Evolutionary conservation across 345 rosid genomes (phyloP), one percentile per base, ranked within the genome.

Genomic region (Rhodamnia argentea): DNA sequence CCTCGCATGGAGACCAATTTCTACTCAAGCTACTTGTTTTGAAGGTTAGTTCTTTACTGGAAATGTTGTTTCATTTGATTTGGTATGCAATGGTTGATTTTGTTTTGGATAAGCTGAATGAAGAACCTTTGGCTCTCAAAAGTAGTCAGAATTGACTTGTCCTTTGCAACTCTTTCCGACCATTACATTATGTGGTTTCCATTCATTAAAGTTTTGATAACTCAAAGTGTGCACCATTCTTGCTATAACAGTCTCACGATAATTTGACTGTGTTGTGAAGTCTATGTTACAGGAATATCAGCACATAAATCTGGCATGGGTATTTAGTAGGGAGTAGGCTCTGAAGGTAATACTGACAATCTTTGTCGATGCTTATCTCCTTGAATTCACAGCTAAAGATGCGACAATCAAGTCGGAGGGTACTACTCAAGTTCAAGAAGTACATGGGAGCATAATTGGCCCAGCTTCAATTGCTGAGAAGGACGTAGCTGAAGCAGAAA

Each of bases 1-100:
- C 87, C 90, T 37, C 55, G 91, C 84, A 15, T 92, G 98, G 98
- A 94, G 91, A 86, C 93, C 94, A 24, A 87, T 93, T 62, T 91
- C 93, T 88, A 87, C 90, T 87, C 90, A 87, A 52, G 89, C 94
- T 85, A 87, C 86, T 89, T 86, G 90, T 74, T 3, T 40, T 64
- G 91, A 92, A 87, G 99, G 98, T 95, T 87, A 83, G 58, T 88
- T 85, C 84, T 83, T 57, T 86, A 85, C 26, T 11, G 78, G 78
- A 32, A 16, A 70, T 0, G 82, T 74, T 5, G 4, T 26, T 44
- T 53, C 13, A 10, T 76, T 70, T 83, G 22, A 32, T 5, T 6
- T 83, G 12, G 47, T 54, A 18, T 26, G 37, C 50, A 29, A 55
- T 27, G 16, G 10, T 22, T 50, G 52, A 32, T 42, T 29, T 58